These are phyloP conservation scores for Trypanosoma cruzi DNA, from an alignment of 208 protist species.

Conservation along the genomic window DNA sequence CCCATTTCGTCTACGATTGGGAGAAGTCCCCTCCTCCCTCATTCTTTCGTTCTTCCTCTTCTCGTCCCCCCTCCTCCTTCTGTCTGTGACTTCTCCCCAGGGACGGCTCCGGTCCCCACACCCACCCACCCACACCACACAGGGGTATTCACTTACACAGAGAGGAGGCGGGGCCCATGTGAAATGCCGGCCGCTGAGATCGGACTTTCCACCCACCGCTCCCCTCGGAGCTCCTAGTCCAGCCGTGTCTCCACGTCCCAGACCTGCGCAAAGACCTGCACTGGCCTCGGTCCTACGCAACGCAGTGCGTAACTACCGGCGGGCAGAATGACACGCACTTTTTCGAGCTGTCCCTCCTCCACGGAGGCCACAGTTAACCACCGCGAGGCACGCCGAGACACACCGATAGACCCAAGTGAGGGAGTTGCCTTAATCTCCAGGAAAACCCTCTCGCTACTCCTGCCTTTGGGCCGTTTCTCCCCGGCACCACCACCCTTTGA, in stretches of 20 bases:
- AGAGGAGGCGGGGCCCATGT: neutral
- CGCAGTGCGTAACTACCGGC: slow-evolving; percentile 69
- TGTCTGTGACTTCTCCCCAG: neutral
- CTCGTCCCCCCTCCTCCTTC: neutral
- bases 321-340: slow-evolving; percentile 61
- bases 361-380: slow-evolving; percentile 50
- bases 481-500: neutral
- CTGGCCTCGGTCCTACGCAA: slow-evolving; percentile 36
- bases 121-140: neutral
- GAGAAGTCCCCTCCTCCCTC: neutral
- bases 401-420: slow-evolving; percentile 13
- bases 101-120: neutral
- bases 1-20: neutral
- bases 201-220: neutral
- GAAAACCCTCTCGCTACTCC: slow-evolving; percentile 12
- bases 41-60: neutral
- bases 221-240: slow-evolving; percentile 26
- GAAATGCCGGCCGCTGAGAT: neutral
- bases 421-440: slow-evolving; percentile 17
- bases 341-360: slow-evolving; percentile 30
- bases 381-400: neutral
- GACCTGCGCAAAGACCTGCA: slow-evolving; percentile 82
- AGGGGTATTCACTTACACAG: neutral
- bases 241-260: slow-evolving; percentile 81
- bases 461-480: neutral